Base-by-base conservation (phyloP, 306 rosid species). In the Prunus armeniaca region DNA sequence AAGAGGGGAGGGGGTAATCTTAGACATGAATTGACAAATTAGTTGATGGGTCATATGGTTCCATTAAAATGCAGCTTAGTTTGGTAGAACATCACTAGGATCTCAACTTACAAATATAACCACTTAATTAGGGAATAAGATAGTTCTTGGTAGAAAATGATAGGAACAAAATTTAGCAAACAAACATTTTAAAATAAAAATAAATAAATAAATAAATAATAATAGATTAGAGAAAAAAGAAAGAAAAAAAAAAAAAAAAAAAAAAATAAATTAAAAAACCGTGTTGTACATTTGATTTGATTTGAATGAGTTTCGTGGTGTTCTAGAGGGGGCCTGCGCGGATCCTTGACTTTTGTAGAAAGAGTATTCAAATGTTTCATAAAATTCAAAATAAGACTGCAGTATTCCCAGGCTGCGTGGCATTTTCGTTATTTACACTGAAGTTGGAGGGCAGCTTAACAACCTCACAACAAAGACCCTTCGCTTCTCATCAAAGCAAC, bases 401-500 rank as follows among this genome's bases (percentile, higher is more conserved):
- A 24, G 1, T 6, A 38, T 7, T 7, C 2, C 0, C 12, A 2
- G 30, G 41, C 77, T 20, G 71, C 79, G 74, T 80, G 88, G 91
- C 82, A 80, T 66, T 82, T 79, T 73, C 82, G 91, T 83, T 41
- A 86, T 82, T 83, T 69, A 3, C 0, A 0, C 0, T 5, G 34
- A 80, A 74, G 24, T 10, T 32, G 28, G 74, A 69, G 87, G 86
- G 80, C 30, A 73, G 32, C 71, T 69, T n/a, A 66, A 52, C 45
- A 34, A 30, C 67, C n/a, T 63, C 27, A 25, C 19, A 74, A 68
- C 80, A 54, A 43, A 45, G 76, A 22, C 71, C 69, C 80, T 76
- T 78, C 74, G 84, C 93, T 88, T 91, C 84, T n/a, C 84, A 62
- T 83, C 79, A 47, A 88, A 78, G 92, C 83, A 80, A 65, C 13